Evolutionary conservation across 163 green algal genomes (phyloP).

Genomic region (Chlorella variabilis): DNA sequence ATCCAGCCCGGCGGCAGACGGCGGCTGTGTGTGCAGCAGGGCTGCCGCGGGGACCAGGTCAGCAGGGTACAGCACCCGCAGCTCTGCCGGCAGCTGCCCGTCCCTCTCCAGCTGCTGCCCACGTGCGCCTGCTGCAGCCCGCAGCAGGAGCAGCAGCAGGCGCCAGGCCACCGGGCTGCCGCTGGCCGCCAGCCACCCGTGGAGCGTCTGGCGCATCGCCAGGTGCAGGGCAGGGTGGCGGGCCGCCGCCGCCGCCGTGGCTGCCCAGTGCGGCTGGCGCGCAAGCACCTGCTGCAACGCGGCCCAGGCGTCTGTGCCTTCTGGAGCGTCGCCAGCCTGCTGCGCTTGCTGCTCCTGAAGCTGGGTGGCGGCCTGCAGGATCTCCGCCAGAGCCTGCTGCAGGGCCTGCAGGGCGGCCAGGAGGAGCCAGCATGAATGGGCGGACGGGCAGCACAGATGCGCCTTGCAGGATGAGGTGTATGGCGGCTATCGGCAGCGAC

Average conservation of each 20-base stretch:
- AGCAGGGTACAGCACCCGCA: conserved; percentile 25
- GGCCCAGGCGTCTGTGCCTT: background rate
- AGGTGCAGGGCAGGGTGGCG: conserved; percentile 30
- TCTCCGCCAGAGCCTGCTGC: conserved; percentile 21
- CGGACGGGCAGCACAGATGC: background rate
- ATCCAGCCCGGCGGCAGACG: background rate
- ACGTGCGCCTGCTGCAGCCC: background rate
- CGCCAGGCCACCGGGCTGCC: conserved; percentile 29
- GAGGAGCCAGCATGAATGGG: background rate
- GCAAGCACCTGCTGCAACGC: background rate
- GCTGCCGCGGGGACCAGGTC: background rate
- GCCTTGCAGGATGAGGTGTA: too few relatives aligned
- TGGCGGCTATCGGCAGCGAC: too few relatives aligned
- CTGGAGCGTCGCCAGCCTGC: background rate
- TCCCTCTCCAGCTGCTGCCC: background rate
- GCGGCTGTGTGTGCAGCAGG: conserved; percentile 14
- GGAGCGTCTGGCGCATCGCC: conserved; percentile 15
- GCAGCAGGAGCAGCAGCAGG: conserved; percentile 27
- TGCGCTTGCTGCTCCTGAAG: background rate
- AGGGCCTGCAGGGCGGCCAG: conserved; percentile 1
- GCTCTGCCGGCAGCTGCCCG: conserved; percentile 1
- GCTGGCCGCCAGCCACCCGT: conserved; percentile 35
- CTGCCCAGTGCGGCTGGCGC: background rate
- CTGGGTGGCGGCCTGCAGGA: conserved; percentile 6
- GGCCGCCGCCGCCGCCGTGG: background rate